Evolutionary conservation across 78 protist genomes (phyloP), one percentile per base, ranked within the genome.

Genomic region (Dictyostelium capitatum): DNA sequence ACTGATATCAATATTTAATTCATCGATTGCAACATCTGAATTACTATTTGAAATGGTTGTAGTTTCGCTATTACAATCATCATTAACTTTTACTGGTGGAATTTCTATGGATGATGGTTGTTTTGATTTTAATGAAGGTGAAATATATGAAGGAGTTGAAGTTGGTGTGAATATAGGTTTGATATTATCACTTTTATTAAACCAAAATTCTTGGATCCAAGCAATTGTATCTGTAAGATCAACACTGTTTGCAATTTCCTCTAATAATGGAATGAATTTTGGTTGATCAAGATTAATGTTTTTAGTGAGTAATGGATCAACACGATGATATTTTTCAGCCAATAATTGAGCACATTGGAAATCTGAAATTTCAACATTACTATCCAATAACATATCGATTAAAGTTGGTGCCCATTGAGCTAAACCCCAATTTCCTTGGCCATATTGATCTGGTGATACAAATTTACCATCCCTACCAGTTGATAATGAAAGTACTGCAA

Each of bases 321-420:
- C 65, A 46, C 94, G 75, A 50, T 89, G 94, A 46, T 89, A 89
- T 15, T 54, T 51, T 11, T 30, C 19, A 41, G 80, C 90, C 50
- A 89, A 56, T 15, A 89, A 8, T 56, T 80, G 94, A 17, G 82
- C 78, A 72, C 90, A 79, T 70, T 89, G 87, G 19, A 73, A 80
- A 56, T 89, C 94, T 23, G 87, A 47, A 70, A 80, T 80, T 50
- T 80, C 90, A n/a, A 80, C 87, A 11, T 79, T 83, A 41, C 85
- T 74, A 50, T 92, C 96, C 46, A 92, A 57, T 23, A 92, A 46
- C 82, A 92, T 80, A 30, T 92, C 75, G 28, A 92, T 65, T 4
- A 92, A 77, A 12, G 89, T 77, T 48, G 89, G 89, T 14, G 91
- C 95, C 95, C 95, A 90, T 64, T 90, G 90, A 53, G 89, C 87